Evolutionary conservation across 805 yeast genomes (phyloP), one percentile per base, ranked within the genome.

Genomic region (Candida nitratophila): DNA sequence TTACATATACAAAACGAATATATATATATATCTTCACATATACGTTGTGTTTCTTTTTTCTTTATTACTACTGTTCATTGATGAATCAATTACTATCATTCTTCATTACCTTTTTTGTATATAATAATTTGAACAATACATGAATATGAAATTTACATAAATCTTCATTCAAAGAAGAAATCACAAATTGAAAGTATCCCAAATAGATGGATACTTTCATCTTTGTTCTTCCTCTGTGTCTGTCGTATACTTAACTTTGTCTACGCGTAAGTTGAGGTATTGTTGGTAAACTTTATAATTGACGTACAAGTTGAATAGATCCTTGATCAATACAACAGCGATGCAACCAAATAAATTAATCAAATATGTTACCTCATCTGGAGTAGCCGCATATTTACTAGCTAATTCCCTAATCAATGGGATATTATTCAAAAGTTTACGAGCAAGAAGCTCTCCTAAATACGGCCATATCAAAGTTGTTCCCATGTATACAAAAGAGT

Each of bases 291-390:
- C 57, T 33, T 51, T 59, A 58, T 64, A 67, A 12, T 66, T 52
- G 22, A 65, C 44, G 40, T 50, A 60, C 17, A 66, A 47, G 43
- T 61, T 59, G n/a, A 52, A 38, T 14, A 58, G 32, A 47, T 69
- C 73, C 35, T 66, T 64, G 1, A 50, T 3, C 2, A 68, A 11
- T 0, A 57, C 64, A 11, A 59, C 61, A 4, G 48, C 41, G 11
- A 53, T 27, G 47, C 69, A 60, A 1, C 70, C 71, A 6, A 65
- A 26, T n/a, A 68, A 20, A 41, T 68, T 67, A 19, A 63, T 42
- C 1, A 63, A 46, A 37, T 63, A 67, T 8, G 54, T 47, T 1
- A 56, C 54, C 44, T 69, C 70, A 48, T 68, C 71, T 1, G 74
- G 72, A 0, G 70, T 67, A 16, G 47, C 44, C 11, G 55, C 50